A percentile compares a stretch with the other conserved stretches of the same genome.
Evolutionary conservation across 805 yeast species (phyloP).

Genomic region (Starmerella kuoi): DNA sequence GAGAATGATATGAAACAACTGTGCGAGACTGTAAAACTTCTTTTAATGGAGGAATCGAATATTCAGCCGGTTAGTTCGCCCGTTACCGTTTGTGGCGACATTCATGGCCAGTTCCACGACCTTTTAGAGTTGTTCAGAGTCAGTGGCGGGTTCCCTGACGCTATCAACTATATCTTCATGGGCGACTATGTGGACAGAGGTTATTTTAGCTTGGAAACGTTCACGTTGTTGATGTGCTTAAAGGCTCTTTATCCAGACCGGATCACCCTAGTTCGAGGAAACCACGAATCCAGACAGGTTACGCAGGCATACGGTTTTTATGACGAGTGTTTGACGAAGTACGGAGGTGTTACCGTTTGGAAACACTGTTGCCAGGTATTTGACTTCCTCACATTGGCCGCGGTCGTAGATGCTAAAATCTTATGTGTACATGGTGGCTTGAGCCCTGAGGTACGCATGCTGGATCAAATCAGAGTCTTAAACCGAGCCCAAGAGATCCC

Average conservation of each 20-base stretch:
- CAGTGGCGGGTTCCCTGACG: constrained; percentile 81
- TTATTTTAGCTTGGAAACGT: constrained; percentile 88
- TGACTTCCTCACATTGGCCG: constrained; percentile 86
- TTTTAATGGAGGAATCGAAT: constrained; percentile 90
- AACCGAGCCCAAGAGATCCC: constrained; percentile 97
- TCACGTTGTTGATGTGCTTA: constrained; percentile 83
- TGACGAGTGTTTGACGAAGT: constrained; percentile 86
- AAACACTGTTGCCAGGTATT: constrained; percentile 92
- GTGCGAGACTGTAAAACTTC: constrained; percentile 88
- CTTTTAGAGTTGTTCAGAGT: constrained; percentile 78
- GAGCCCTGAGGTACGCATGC: constrained; percentile 93
- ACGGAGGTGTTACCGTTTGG: constrained; percentile 93
- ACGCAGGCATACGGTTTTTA: constrained; percentile 98
- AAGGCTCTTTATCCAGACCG: constrained; percentile 78
- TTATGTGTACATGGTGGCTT: constrained; percentile 96
- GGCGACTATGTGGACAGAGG: constrained; percentile 98
- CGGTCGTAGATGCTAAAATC: constrained; percentile 87
- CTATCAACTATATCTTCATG: constrained; percentile 65
- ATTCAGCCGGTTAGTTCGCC: constrained; percentile 94
- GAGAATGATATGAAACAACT: constrained; percentile 93
- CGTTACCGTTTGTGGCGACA: constrained; percentile 82
- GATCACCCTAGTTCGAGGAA: constrained; percentile 89
- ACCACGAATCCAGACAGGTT: constrained; percentile 92
- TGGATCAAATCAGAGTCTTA: constrained; percentile 88
- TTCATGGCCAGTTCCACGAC: constrained; percentile 97